Evolutionary conservation across 2,329 filamentous ascomycete species (phyloP), one percentile per base, ranked within the genome.

Genomic region (Ophiostoma fasciatum): DNA sequence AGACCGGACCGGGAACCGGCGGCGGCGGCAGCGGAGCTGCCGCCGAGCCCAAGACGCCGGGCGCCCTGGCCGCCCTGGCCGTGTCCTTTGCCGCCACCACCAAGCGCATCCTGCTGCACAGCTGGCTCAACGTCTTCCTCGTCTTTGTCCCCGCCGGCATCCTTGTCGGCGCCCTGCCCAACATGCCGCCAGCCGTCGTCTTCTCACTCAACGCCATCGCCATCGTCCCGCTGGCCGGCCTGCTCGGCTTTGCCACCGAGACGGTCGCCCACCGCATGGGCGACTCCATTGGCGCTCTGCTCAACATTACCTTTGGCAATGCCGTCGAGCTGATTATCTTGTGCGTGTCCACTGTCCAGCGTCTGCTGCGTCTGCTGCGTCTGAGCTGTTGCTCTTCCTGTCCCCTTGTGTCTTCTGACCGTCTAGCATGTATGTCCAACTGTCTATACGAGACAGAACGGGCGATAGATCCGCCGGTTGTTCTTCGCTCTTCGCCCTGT

Each of bases 251-350:
- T 56, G 79, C 80, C 25, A 85, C 80, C 13, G 80, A 85, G 57
- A 78, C 73, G 39, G 79, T 84, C 39, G 78, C 80, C 32, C 68
- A 67, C 45, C 72, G 74, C 46, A 66, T 85, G 57, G 80, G 80
- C 46, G 84, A 85, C 53, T 87, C 82, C 1, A 61, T 94, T 4
- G 88, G 88, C 43, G 88, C 87, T 38, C 62, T 96, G 29, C 66
- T 94, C 39, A 94, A 94, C 51, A 83, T 87, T 8, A 81, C 80
- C 3, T 94, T 94, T 54, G 88, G 85, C 63, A 77, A 67, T 48
- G 66, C 79, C 17, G 80, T 84, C 18, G 80, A 85, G 55, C 57
- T 85, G 51, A 84, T 85, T 51, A 82, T 85, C 44, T 84, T 82
- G 64, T 69, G 54, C 52, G 63, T 50, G 29, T 37, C n/a, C n/a